Base-by-base conservation (phyloP, 1,284 basidiomycete genomes). In the Amylostereum areolatum region DNA sequence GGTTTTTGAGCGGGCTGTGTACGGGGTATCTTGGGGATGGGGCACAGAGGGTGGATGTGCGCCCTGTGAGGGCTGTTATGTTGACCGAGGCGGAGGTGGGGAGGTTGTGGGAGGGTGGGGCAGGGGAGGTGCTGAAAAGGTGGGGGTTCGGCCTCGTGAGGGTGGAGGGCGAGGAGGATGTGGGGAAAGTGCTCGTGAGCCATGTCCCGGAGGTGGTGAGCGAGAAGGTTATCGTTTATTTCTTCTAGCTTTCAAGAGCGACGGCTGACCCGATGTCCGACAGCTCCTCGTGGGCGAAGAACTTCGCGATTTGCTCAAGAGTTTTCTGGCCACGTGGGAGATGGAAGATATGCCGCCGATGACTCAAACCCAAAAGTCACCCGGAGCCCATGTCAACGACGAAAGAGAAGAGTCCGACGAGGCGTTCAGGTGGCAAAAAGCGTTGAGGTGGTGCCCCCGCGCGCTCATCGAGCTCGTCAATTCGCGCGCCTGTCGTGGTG, bases 401-500 rank as follows among this genome's bases (percentile, higher is more conserved):
- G 51, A 30, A 42, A 50, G 52, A 11, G 25, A 30, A 35, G 29
- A 11, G 18, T 25, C 30, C 29, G 64, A 57, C 47, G 68, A 65
- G 31, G 69, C 71, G 48, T 67, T 66, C 40, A 61, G 62, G 52
- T 94, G 90, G 92, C 69, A 85, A 49, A 77, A 76, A 55, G 81
- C 83, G 31, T 65, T 93, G 45, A 78, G 88, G 30, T 82, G 80
- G 73, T 92, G 89, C 66, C 94, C 94, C 7, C 73, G 73, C 43
- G 81, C 79, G 50, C 74, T 97, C 48, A 63, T 93, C 9, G 88
- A 93, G 42, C 69, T 97, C 52, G 74, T 92, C 52, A 94, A 96
- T 66, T 95, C 92, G 4, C 93, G 92, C 66, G 94, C 94, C 10
- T 97, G 94, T 61, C 76, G 94, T 71, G 92, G 93, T 85, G 60